Conservation (phyloP, 176 grass and related monocot species). For the Eragrostis nindensis region DNA sequence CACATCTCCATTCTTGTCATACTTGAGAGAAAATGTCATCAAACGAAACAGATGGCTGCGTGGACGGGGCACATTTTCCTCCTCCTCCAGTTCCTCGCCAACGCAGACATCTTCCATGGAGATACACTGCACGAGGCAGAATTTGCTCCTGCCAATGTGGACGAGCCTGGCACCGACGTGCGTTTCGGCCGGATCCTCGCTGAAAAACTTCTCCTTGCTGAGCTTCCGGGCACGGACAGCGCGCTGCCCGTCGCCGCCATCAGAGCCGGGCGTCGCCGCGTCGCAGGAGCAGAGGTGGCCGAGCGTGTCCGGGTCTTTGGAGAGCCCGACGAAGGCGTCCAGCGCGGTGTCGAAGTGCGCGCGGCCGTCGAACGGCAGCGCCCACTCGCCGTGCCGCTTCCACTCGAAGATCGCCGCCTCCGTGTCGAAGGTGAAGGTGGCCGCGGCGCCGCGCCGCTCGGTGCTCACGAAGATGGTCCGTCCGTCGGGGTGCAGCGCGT, state of each 20-base stretch:
- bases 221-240: not conserved
- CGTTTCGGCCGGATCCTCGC: not conserved
- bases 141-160: not conserved
- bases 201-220: constrained; percentile 16
- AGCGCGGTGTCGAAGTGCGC: not conserved
- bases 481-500: not conserved
- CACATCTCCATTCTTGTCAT: constrained; percentile 13
- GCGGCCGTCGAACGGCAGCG: not conserved
- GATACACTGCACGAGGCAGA: constrained; percentile 1
- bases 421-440: not conserved
- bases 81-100: not conserved
- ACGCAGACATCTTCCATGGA: not conserved
- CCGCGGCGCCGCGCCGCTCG: not conserved
- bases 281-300: constrained; percentile 9
- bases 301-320: not conserved
- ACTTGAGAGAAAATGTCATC: not conserved
- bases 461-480: not conserved
- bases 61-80: not conserved
- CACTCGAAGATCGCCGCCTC: not conserved
- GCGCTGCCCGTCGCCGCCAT: not conserved
- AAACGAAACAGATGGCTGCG: not conserved
- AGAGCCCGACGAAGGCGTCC: not conserved
- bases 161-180: not conserved
- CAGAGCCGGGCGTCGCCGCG: not conserved
- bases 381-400: not conserved